phyloP scores from a whole-genome alignment of 2,329 filamentous ascomycete genomes.

The Claviceps pusilla region DNA sequence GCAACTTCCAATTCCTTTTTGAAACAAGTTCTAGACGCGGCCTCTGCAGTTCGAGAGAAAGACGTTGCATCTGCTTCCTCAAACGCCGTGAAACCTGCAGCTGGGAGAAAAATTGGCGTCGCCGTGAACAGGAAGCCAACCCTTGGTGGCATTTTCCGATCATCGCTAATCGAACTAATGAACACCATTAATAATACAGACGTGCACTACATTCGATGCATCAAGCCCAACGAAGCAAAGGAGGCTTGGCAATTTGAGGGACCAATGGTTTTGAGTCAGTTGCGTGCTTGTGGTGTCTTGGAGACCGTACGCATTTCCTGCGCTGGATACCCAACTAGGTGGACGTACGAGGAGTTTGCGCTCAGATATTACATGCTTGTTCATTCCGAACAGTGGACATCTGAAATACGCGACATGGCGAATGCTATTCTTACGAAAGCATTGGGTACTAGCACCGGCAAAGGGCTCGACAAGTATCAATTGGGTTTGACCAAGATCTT shows the following conservation, averaged over 20 bases:
- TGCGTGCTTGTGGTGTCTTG: slow-evolving; percentile 94
- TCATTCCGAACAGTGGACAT: slow-evolving; percentile 76
- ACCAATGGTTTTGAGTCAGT: slow-evolving; percentile 93
- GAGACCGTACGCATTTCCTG: slow-evolving; percentile 97
- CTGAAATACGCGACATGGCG: slow-evolving; percentile 87
- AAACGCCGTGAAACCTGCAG: slow-evolving; percentile 63
- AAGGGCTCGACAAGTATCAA: slow-evolving; percentile 85
- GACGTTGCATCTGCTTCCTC: slow-evolving; percentile 52
- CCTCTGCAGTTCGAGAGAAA: slow-evolving; percentile 77
- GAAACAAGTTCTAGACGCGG: slow-evolving; percentile 68
- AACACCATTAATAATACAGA: slow-evolving; percentile 94
- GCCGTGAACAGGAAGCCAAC: slow-evolving; percentile 94
- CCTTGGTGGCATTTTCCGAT: slow-evolving; percentile 95
- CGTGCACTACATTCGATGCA: slow-evolving; percentile 97
- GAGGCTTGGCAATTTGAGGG: slow-evolving; percentile 96
- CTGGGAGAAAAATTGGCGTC: slow-evolving; percentile 75
- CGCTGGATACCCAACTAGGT: slow-evolving; percentile 90
- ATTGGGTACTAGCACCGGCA: slow-evolving; percentile 59
- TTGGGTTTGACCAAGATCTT: slow-evolving; percentile 97
- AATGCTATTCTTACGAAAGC: slow-evolving; percentile 83
- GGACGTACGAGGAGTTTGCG: slow-evolving; percentile 98
- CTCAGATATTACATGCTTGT: slow-evolving; percentile 97
- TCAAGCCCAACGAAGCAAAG: slow-evolving; percentile 97
- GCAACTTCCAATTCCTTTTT: slow-evolving; percentile 77
- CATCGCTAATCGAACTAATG: slow-evolving; percentile 95